These are phyloP conservation scores for Carallia brachiata DNA, from an alignment of 345 rosid genomes.

Conservation along the genomic window DNA sequence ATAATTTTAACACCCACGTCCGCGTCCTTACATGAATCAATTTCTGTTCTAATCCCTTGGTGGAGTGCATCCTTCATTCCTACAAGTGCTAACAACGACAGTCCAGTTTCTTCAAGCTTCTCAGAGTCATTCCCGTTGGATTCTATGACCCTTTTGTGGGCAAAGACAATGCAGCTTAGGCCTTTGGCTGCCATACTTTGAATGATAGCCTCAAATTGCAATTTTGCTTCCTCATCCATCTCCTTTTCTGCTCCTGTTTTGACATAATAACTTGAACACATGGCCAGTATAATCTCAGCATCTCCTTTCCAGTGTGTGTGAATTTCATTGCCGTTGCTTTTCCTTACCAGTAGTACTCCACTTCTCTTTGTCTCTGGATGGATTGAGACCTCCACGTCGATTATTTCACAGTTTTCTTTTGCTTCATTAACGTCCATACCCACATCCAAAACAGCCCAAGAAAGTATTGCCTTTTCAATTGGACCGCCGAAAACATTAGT, in stretches of 20 bases:
- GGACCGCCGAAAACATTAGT: constrained; percentile 49
- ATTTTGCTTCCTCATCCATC: constrained; percentile 30
- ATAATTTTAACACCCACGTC: constrained; percentile 42
- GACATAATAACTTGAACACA: constrained; percentile 39
- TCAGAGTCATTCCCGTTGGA: constrained; percentile 1
- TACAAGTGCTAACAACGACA: constrained; percentile 45
- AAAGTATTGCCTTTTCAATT: constrained; percentile 52
- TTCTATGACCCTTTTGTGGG: constrained; percentile 29
- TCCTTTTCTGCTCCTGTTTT: constrained; percentile 24
- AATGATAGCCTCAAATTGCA: constrained; percentile 20
- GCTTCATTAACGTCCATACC: constrained; percentile 34
- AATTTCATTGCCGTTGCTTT: constrained; percentile 12
- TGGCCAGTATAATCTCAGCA: constrained; percentile 50
- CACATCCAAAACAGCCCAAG: constrained; percentile 48
- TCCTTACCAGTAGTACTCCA: constrained; percentile 36
- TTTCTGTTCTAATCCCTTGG: constrained; percentile 39
- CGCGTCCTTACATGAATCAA: constrained; percentile 34
- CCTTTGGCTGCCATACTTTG: constrained; percentile 46
- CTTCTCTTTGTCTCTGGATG: constrained; percentile 52
- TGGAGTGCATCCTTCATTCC: constrained; percentile 44
- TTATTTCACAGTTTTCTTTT: constrained; percentile 19
- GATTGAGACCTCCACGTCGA: constrained; percentile 36
- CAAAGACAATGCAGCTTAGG: constrained; percentile 52
- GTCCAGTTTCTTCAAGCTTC: constrained; percentile 46
- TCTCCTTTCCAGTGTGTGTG: constrained; percentile 60